Percentiles rank a stretch among this genome's conserved stretches.
Conservation (phyloP, 495 filamentous ascomycete species). For the Hypoxylon perforatum region DNA sequence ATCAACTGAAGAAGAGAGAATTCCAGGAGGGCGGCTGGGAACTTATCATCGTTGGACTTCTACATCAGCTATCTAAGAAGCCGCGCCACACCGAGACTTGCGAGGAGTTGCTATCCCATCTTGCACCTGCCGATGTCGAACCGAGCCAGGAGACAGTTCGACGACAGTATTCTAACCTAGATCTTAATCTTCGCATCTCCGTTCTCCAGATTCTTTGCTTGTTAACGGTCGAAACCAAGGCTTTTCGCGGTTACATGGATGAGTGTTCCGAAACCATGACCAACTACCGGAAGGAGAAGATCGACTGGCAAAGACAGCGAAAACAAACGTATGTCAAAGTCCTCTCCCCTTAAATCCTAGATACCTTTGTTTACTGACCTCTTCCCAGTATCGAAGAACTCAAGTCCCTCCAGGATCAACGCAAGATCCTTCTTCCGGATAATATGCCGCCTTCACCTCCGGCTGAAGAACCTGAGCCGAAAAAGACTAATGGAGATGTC, state of each 20-base stretch:
- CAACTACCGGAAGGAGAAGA: constrained; percentile 91
- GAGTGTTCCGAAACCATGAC: constrained; percentile 94
- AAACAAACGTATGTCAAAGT: constrained; percentile 80
- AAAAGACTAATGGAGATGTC: constrained; percentile 63
- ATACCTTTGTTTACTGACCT: constrained; percentile 31
- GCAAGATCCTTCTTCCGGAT: constrained; percentile 85
- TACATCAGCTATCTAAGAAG: constrained; percentile 84
- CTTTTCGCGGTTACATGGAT: constrained; percentile 87
- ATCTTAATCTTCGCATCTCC: constrained; percentile 83
- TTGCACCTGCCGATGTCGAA: constrained; percentile 80
- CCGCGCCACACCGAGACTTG: constrained; percentile 75
- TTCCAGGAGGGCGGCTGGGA: constrained; percentile 94
- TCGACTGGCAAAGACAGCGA: constrained; percentile 84
- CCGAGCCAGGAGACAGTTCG: constrained; percentile 78
- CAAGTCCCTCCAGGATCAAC: constrained; percentile 81
- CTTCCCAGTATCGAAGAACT: constrained; percentile 79
- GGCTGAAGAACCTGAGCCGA: constrained; percentile 49
- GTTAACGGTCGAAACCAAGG: constrained; percentile 85
- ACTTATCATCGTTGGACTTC: constrained; percentile 83
- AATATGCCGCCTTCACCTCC: constrained; percentile 76
- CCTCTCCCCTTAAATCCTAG: constrained; percentile 3
- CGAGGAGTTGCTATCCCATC: constrained; percentile 79
- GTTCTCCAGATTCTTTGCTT: constrained; percentile 88
- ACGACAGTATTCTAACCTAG: constrained; percentile 74
- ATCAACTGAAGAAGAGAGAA: constrained; percentile 81